Base-by-base conservation (phyloP, 805 yeast species). In the Debaryomyces castellii region DNA sequence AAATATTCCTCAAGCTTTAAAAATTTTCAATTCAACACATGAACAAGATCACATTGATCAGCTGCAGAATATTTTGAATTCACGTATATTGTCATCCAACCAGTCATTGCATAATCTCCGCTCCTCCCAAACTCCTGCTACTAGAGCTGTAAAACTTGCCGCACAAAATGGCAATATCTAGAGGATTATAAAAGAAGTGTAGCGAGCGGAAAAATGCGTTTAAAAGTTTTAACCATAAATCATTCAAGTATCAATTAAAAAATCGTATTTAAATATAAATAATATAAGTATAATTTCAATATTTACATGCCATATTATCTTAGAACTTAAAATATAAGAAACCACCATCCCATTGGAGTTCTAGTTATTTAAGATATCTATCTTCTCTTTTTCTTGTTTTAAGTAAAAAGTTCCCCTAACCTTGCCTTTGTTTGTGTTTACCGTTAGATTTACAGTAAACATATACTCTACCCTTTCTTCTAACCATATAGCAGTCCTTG, bases 361-460 rank as follows among this genome's bases (percentile, higher is more conserved):
- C n/a, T n/a, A n/a, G n/a, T n/a, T n/a, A n/a, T n/a, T n/a, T n/a
- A n/a, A n/a, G n/a, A n/a, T n/a, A n/a, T n/a, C n/a, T n/a, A n/a
- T n/a, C n/a, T n/a, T n/a, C n/a, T n/a, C n/a, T n/a, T n/a, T n/a
- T n/a, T n/a, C n/a, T n/a, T n/a, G n/a, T n/a, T n/a, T n/a, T n/a
- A n/a, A n/a, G n/a, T n/a, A n/a, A n/a, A n/a, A n/a, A n/a, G n/a
- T n/a, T n/a, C 28, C 28, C 28, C 28, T 25, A 84, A 55, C 89
- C 89, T 67, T 89, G 96, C 67, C 96, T 88, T 69, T 91, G 97
- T 69, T 91, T 91, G 69, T 91, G 98, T 64, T 89, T 89, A 51
- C 90, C 89, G 64, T 91, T 89, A 40, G 94, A 76, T 66, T 91
- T 94, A 76, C 99, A 92, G 63, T 88, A 85, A 33, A 94, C 96